These are phyloP conservation scores for Leishmania aethiopica DNA, from an alignment of 208 protist genomes.

Conservation along the genomic window DNA sequence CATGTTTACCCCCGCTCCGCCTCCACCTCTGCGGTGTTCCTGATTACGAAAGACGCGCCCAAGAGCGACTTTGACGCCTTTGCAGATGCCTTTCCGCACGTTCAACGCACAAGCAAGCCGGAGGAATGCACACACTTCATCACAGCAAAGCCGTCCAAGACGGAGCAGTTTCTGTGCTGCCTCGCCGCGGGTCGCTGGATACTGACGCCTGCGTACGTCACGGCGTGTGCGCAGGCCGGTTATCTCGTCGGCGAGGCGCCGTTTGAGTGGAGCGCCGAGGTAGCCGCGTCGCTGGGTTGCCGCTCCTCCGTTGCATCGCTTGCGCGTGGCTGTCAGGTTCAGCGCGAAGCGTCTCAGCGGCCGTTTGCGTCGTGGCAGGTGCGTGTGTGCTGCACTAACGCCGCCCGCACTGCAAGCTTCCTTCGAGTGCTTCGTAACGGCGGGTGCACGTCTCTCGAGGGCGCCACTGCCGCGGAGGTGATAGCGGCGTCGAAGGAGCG, in stretches of 20 bases:
- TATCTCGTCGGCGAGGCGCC: conserved; percentile 43
- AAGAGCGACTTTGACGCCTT: conserved; percentile 23
- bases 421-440: conserved; percentile 54
- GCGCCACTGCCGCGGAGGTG: conserved; percentile 25
- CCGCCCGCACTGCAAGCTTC: conserved; percentile 42
- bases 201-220: conserved; percentile 58
- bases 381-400: conserved; percentile 48
- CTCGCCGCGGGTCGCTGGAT: conserved; percentile 72
- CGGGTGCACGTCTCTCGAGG: conserved; percentile 37
- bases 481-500: conserved; percentile 10
- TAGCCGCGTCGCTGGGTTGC: conserved; percentile 22
- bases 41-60: conserved; percentile 28
- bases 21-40: conserved; percentile 15
- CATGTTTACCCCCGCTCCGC: conserved; percentile 8
- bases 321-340: conserved; percentile 46
- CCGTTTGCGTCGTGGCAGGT: conserved; percentile 58
- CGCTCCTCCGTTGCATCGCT: conserved; percentile 39
- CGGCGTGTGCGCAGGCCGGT: conserved; percentile 30
- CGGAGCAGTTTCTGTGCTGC: conserved; percentile 64
- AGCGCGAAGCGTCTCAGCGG: conserved; percentile 30
- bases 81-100: conserved; percentile 9
- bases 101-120: conserved; percentile 29
- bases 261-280: conserved; percentile 59
- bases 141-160: conserved; percentile 56
- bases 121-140: conserved; percentile 82